Conservation (phyloP, 345 rosid species). For the Erysimum cheiranthoides region DNA sequence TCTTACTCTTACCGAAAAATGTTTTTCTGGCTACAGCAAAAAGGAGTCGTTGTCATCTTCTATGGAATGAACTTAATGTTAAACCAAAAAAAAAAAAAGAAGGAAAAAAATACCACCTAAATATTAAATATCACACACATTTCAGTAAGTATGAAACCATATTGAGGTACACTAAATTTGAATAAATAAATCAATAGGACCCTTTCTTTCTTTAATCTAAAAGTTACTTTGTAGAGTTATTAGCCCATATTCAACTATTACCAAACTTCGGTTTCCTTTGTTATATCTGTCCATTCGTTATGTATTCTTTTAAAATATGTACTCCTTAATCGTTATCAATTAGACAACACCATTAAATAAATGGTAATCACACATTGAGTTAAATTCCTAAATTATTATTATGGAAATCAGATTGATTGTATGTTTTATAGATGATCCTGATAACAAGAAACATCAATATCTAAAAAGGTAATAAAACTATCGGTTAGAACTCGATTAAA, state of each 20-base stretch:
- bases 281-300: not conserved
- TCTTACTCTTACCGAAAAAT: not conserved
- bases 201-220: too few relatives aligned
- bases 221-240: too few relatives aligned
- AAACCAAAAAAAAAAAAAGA: not conserved
- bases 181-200: too few relatives aligned
- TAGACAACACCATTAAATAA: slow-evolving; percentile 2
- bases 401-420: not conserved
- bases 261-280: not conserved
- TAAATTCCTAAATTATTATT: not conserved
- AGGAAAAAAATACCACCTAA: not conserved
- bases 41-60: not conserved
- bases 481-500: slow-evolving; percentile 11
- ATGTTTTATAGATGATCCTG: not conserved
- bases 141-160: not conserved
- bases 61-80: not conserved
- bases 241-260: too few relatives aligned
- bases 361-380: not conserved
- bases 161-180: too few relatives aligned
- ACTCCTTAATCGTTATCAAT: not conserved
- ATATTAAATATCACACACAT: not conserved
- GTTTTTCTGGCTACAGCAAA: not conserved
- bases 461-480: not conserved
- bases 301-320: not conserved
- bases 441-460: slow-evolving; percentile 18